These are phyloP conservation scores for Pulveroboletus sp. DNA, from an alignment of 768 basidiomycete genomes.

Conservation along the genomic window DNA sequence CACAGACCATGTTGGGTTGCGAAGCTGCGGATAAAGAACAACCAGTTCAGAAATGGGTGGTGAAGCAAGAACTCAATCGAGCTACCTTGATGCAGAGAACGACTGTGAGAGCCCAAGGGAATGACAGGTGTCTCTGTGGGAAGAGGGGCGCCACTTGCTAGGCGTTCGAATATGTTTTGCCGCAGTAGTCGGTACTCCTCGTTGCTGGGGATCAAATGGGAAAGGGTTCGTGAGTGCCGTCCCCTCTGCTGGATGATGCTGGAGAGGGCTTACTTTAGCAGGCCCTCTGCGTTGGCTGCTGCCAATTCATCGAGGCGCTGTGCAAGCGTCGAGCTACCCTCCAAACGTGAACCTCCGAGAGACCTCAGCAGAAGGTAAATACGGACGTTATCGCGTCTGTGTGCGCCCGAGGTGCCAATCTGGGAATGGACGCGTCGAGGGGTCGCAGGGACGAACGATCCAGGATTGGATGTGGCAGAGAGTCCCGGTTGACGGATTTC, in stretches of 20 bases:
- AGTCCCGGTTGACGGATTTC: slow-evolving; percentile 17
- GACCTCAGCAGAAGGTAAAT: slow-evolving; percentile 8
- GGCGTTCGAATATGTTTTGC: slow-evolving; percentile 79
- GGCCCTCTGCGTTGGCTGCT: slow-evolving; percentile 71
- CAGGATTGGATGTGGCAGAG: slow-evolving; percentile 11
- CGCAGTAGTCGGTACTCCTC: slow-evolving; percentile 82
- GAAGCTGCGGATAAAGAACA: slow-evolving; percentile 9
- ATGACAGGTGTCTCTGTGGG: slow-evolving; percentile 63
- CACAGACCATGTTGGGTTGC: slow-evolving; percentile 21
- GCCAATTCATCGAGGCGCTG: slow-evolving; percentile 80
- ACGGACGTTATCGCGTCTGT: slow-evolving; percentile 57
- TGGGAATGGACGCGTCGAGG: slow-evolving; percentile 21
- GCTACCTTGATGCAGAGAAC: slow-evolving; percentile 15
- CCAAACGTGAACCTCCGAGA: slow-evolving; percentile 10
- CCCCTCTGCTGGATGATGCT: background rate
- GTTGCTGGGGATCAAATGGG: slow-evolving; percentile 45
- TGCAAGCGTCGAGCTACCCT: slow-evolving; percentile 62
- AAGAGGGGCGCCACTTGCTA: slow-evolving; percentile 52
- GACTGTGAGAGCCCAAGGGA: slow-evolving; percentile 42
- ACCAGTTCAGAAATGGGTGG: slow-evolving; percentile 3
- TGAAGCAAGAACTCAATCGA: too few species aligned
- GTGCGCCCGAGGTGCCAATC: slow-evolving; percentile 24
- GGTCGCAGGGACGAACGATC: slow-evolving; percentile 20
- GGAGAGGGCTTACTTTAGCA: slow-evolving; percentile 55
- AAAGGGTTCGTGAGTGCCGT: background rate